These are phyloP conservation scores for Cyclostephanos tholiformis DNA, from an alignment of 108 stramenopile genomes.

Conservation along the genomic window DNA sequence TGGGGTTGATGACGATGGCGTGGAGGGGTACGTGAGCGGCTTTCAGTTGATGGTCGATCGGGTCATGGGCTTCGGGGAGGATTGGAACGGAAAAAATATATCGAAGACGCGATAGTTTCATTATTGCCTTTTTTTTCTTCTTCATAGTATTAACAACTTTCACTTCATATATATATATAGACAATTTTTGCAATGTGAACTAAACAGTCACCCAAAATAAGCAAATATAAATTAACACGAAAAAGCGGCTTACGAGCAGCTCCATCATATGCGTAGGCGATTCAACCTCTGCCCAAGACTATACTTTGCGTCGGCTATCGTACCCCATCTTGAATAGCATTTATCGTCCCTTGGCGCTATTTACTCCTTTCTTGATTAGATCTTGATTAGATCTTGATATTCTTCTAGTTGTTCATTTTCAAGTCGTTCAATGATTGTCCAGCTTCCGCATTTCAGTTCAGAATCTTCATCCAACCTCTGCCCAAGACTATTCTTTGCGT, in stretches of 20 bases:
- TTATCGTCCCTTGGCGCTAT: background rate
- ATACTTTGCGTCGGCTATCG: too few relatives aligned
- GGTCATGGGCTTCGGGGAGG: constrained; percentile 24
- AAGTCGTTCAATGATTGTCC: constrained; percentile 24
- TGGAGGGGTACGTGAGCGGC: constrained; percentile 1
- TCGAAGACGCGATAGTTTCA: constrained; percentile 1
- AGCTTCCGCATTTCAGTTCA: constrained; percentile 77
- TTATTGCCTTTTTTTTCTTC: background rate
- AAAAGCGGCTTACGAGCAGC: too few relatives aligned
- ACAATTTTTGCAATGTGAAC: too few relatives aligned
- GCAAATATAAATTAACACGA: too few relatives aligned
- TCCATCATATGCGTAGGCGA: too few relatives aligned
- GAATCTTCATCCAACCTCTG: constrained; percentile 38
- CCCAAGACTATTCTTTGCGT: too few relatives aligned
- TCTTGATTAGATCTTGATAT: background rate
- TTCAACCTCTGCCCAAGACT: too few relatives aligned
- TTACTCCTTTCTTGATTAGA: constrained; percentile 1
- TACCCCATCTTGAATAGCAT: background rate
- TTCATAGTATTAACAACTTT: background rate
- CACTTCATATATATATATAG: too few relatives aligned
- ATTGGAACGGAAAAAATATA: background rate
- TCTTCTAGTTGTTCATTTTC: too few relatives aligned
- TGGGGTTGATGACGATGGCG: background rate
- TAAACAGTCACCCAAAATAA: too few relatives aligned
- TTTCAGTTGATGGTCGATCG: constrained; percentile 43